Evolutionary conservation across 805 yeast genomes (phyloP).

Genomic region (Crinitomyces ghanaensis): DNA sequence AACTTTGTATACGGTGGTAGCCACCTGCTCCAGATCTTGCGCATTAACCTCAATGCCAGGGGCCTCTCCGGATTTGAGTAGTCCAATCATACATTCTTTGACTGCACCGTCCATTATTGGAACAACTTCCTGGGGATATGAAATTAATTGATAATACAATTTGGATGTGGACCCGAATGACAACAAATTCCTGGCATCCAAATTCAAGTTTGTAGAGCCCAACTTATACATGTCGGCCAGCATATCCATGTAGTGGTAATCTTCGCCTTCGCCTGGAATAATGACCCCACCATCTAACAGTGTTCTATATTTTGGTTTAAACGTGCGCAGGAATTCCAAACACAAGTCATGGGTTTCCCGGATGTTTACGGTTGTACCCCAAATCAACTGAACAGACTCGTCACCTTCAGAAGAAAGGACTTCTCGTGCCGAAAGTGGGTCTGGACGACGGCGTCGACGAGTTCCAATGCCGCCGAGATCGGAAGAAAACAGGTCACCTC

Average conservation of each 20-base stretch:
- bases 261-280: constrained; percentile 50
- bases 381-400: constrained; percentile 82
- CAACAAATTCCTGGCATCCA: constrained; percentile 71
- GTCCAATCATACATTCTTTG: constrained; percentile 71
- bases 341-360: constrained; percentile 74
- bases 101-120: constrained; percentile 97
- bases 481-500: constrained; percentile 70
- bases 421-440: constrained; percentile 9
- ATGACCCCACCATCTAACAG: constrained; percentile 22
- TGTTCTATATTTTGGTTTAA: constrained; percentile 61
- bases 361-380: constrained; percentile 97
- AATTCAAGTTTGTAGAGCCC: constrained; percentile 71
- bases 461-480: constrained; percentile 30
- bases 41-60: too few species aligned
- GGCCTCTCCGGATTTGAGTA: too few species aligned
- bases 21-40: constrained; percentile 52
- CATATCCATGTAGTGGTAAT: constrained; percentile 59
- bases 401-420: constrained; percentile 34
- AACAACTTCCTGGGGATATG: constrained; percentile 92
- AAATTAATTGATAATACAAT: constrained; percentile 72
- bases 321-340: constrained; percentile 72
- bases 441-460: constrained; percentile 5
- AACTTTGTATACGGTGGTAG: constrained; percentile 70
- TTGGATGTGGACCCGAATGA: constrained; percentile 67
- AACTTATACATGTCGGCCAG: constrained; percentile 63